Percentiles rank a stretch among this genome's conserved stretches.
phyloP scores from a whole-genome alignment of 2,329 filamentous ascomycete species.

The Gaeumannomyces sp. region DNA sequence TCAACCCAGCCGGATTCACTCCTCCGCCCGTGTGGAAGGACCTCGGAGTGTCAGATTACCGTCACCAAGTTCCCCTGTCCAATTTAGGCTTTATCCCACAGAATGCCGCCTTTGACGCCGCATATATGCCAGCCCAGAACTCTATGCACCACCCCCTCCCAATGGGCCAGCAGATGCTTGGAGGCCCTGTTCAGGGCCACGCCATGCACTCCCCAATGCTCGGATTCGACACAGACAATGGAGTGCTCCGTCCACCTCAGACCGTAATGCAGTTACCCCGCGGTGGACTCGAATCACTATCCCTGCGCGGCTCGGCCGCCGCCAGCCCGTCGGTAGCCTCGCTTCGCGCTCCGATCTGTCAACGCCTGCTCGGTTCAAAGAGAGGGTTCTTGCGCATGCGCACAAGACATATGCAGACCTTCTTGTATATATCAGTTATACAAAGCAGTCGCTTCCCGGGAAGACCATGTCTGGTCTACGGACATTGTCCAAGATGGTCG shows the following conservation, averaged over 20 bases:
- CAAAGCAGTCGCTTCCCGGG: constrained; percentile 41
- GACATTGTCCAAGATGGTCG: constrained; percentile 40
- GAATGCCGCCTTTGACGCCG: constrained; percentile 27
- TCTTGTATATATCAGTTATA: constrained; percentile 56
- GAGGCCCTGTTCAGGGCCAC: constrained; percentile 4
- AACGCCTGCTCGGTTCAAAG: constrained; percentile 48
- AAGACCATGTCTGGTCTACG: constrained; percentile 32
- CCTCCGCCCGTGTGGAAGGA: constrained; percentile 33
- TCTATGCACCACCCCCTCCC: constrained; percentile 13
- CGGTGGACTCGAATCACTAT: constrained; percentile 20
- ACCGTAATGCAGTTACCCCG: constrained; percentile 20
- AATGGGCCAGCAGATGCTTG: constrained; percentile 5
- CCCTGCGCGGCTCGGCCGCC: constrained; percentile 16
- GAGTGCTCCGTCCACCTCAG: constrained; percentile 10
- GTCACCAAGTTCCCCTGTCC: constrained; percentile 25
- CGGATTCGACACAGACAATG: constrained; percentile 4
- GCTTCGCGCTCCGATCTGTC: constrained; percentile 18
- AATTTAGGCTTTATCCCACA: constrained; percentile 28
- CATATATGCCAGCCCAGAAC: constrained; percentile 25
- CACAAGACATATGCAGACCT: constrained; percentile 68
- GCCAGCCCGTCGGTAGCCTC: constrained; percentile 8
- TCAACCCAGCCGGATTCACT: constrained; percentile 32
- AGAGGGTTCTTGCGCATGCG: constrained; percentile 63
- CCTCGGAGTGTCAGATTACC: constrained; percentile 25
- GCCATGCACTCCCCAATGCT: constrained; percentile 1